Evolutionary conservation across 805 yeast genomes (phyloP).

Genomic region (Monosporozyma yasuniensis): DNA sequence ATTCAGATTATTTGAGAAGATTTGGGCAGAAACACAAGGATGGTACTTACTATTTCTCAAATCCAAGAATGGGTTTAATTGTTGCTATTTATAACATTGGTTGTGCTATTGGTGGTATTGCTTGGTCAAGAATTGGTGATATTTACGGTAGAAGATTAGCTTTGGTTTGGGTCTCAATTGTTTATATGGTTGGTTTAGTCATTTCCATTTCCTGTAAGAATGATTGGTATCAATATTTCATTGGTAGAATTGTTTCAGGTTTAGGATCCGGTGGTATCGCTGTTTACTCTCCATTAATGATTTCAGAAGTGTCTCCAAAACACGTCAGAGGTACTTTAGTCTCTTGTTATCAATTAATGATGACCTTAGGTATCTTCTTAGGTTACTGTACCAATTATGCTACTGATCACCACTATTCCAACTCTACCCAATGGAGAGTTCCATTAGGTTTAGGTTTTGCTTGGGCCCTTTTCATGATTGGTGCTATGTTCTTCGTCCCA

Average conservation of each 20-base stretch:
- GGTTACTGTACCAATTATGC: slow-evolving; percentile 71
- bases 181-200: slow-evolving; percentile 58
- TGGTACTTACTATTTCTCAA: slow-evolving; percentile 36
- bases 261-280: slow-evolving; percentile 71
- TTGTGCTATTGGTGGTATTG: slow-evolving; percentile 63
- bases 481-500: slow-evolving; percentile 45
- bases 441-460: slow-evolving; percentile 49
- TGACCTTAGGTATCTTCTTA: slow-evolving; percentile 63
- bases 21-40: slow-evolving; percentile 37
- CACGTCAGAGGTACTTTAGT: slow-evolving; percentile 41
- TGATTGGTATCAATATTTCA: slow-evolving; percentile 50
- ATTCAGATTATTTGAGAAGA: slow-evolving; percentile 51
- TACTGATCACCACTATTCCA: slow-evolving; percentile 41
- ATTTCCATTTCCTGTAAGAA: slow-evolving; percentile 48
- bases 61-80: slow-evolving; percentile 48
- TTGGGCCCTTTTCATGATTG: slow-evolving; percentile 15
- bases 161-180: slow-evolving; percentile 11
- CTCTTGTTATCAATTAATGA: slow-evolving; percentile 48
- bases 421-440: slow-evolving; percentile 72
- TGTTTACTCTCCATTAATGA: slow-evolving; percentile 65
- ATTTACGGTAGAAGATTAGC: slow-evolving; percentile 30
- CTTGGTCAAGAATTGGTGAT: slow-evolving; percentile 48
- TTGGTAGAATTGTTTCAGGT: slow-evolving; percentile 41
- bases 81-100: slow-evolving; percentile 62
- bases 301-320: slow-evolving; percentile 64